phyloP scores from a whole-genome alignment of 2,329 filamentous ascomycete genomes.

The Cercospora nicotianae region DNA sequence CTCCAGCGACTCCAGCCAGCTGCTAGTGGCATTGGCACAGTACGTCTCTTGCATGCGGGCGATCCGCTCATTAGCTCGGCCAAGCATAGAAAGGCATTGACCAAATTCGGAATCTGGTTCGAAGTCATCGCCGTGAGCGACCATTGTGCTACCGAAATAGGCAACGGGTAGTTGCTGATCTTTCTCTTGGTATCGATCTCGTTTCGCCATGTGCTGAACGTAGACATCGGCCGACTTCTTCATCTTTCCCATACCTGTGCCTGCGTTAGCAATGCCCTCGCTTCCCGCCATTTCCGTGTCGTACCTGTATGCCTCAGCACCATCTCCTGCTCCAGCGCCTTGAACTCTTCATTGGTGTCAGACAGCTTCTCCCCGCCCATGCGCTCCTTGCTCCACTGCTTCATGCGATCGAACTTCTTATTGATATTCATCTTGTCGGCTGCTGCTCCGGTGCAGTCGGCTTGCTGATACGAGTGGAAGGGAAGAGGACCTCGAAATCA shows the following conservation, averaged over 20 bases:
- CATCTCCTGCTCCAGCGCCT: constrained; percentile 87
- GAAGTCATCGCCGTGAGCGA: constrained; percentile 87
- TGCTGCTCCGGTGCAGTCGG: not conserved
- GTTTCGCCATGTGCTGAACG: constrained; percentile 82
- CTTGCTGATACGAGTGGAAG: not conserved
- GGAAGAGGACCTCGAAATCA: not conserved
- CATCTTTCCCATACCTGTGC: constrained; percentile 80
- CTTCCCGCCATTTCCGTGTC: not conserved
- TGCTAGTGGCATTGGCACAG: constrained; percentile 71
- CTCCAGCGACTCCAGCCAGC: constrained; percentile 90
- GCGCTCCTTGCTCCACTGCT: constrained; percentile 96
- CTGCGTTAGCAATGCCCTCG: constrained; percentile 3
- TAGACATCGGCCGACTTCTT: constrained; percentile 84
- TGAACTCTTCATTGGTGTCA: constrained; percentile 85
- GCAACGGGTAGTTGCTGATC: constrained; percentile 81
- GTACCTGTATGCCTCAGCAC: constrained; percentile 80
- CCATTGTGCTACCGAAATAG: constrained; percentile 81
- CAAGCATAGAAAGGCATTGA: constrained; percentile 75
- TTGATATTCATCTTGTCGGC: constrained; percentile 55
- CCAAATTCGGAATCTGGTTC: constrained; percentile 88
- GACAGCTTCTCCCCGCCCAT: constrained; percentile 93
- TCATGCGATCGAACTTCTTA: constrained; percentile 93
- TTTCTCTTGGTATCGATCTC: constrained; percentile 80
- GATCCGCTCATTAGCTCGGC: constrained; percentile 83
- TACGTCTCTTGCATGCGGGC: constrained; percentile 84